Percentiles rank a stretch among this genome's conserved stretches.
Evolutionary conservation across 192 early-diverging fungal species (phyloP).

Genomic region (Coemansia sp.): DNA sequence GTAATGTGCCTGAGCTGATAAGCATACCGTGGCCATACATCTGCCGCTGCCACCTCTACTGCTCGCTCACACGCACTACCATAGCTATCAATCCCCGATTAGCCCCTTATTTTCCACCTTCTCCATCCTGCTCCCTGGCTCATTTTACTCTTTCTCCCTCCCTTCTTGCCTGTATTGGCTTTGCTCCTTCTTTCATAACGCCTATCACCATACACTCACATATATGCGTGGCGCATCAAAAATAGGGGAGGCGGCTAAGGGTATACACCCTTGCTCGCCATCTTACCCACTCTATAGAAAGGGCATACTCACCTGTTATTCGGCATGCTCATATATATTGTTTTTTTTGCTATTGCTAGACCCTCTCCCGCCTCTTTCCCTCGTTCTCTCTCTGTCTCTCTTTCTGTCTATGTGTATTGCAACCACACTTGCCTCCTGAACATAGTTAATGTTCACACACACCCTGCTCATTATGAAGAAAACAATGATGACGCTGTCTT

Average conservation of each 20-base stretch:
- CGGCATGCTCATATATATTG: too few relatives aligned
- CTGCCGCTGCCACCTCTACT: neutral
- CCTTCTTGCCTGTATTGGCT: neutral
- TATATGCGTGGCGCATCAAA: conserved; percentile 15
- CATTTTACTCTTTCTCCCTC: neutral
- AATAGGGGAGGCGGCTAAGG: conserved; percentile 6
- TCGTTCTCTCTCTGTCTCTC: too few relatives aligned
- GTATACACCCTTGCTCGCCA: neutral
- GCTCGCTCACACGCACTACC: conserved; percentile 5
- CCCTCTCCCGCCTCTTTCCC: too few relatives aligned
- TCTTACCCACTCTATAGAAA: neutral
- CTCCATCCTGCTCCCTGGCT: neutral
- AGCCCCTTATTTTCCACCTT: too few relatives aligned
- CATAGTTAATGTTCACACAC: neutral
- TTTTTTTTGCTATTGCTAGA: too few relatives aligned
- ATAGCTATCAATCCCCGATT: too few relatives aligned
- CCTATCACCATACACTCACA: conserved; percentile 3
- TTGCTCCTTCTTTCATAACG: neutral
- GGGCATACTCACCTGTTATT: too few relatives aligned
- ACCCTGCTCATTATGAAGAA: neutral
- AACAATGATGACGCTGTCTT: conserved; percentile 2
- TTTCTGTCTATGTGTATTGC: too few relatives aligned
- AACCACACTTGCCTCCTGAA: too few relatives aligned
- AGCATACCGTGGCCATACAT: neutral
- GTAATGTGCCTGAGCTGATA: neutral